Conservation (phyloP, 2,329 filamentous ascomycete species). For the Aspergillus tamarii region DNA sequence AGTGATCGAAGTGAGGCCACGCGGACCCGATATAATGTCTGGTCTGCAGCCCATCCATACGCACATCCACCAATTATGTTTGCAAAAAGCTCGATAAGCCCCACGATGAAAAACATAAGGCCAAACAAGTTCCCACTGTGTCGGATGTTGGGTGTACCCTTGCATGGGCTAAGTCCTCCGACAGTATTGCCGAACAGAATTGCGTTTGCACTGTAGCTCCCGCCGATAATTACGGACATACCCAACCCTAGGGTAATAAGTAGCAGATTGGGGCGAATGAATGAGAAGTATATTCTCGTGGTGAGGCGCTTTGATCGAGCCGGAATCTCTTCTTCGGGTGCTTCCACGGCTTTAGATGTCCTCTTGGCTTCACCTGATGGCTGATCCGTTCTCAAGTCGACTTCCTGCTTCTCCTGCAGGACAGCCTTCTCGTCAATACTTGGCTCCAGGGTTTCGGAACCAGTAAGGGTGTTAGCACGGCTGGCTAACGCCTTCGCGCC, state of each 20-base stretch:
- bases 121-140: conserved; percentile 57
- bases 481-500: no score
- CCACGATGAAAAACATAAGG: conserved; percentile 62
- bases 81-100: conserved; percentile 59
- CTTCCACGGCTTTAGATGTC: no score
- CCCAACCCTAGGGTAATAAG: conserved; percentile 53
- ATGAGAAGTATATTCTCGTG: conserved; percentile 28
- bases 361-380: no score
- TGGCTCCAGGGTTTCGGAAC: no score
- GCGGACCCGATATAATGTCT: conserved; percentile 64
- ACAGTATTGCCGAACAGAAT: conserved; percentile 64
- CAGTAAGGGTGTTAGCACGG: no score
- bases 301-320: not conserved
- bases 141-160: conserved; percentile 51
- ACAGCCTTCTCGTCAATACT: no score
- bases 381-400: no score
- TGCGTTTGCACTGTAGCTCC: conserved; percentile 59
- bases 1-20: conserved; percentile 65
- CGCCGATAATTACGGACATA: conserved; percentile 59
- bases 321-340: not conserved
- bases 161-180: conserved; percentile 58
- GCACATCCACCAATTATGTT: conserved; percentile 61
- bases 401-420: no score
- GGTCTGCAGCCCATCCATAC: conserved; percentile 64
- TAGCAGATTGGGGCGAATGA: conserved; percentile 48